These are phyloP conservation scores for Dalbergia oliveri DNA, from an alignment of 306 rosid genomes.

Conservation along the genomic window DNA sequence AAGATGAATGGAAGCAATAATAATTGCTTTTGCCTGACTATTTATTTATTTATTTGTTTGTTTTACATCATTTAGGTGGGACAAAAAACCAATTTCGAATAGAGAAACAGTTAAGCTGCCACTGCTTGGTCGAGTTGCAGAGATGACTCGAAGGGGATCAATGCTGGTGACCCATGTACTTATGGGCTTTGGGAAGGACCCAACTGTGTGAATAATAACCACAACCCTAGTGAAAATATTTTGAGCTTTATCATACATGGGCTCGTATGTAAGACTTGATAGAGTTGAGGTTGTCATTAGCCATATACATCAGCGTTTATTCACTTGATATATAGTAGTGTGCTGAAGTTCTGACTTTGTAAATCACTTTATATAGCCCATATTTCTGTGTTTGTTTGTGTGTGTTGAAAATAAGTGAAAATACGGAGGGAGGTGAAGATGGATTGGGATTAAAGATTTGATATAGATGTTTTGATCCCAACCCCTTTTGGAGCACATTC, in stretches of 20 bases:
- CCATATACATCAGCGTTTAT: too few relatives aligned
- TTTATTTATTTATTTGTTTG: slow-evolving; percentile 2
- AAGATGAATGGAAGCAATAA: neutral
- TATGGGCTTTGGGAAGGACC: slow-evolving; percentile 91
- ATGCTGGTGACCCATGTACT: slow-evolving; percentile 80
- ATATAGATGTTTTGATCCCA: too few relatives aligned
- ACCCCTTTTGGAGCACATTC: too few relatives aligned
- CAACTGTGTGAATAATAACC: slow-evolving; percentile 32
- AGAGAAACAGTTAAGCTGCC: slow-evolving; percentile 74
- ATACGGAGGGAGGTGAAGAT: too few relatives aligned
- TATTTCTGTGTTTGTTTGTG: too few relatives aligned
- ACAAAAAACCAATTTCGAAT: slow-evolving; percentile 77
- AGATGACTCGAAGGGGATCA: slow-evolving; percentile 74
- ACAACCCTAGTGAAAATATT: neutral
- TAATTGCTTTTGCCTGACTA: slow-evolving; percentile 12
- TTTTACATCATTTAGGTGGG: slow-evolving; percentile 64
- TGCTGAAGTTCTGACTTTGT: too few relatives aligned
- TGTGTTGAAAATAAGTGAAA: too few relatives aligned
- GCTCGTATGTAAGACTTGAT: neutral
- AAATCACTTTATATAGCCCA: too few relatives aligned
- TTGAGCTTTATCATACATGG: slow-evolving; percentile 1
- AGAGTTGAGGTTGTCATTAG: too few relatives aligned
- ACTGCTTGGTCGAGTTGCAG: slow-evolving; percentile 65
- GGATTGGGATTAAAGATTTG: too few relatives aligned
- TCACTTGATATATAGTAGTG: too few relatives aligned